Base-by-base conservation (phyloP, 352 stramenopile genomes). In the Pythium folliculosum region DNA sequence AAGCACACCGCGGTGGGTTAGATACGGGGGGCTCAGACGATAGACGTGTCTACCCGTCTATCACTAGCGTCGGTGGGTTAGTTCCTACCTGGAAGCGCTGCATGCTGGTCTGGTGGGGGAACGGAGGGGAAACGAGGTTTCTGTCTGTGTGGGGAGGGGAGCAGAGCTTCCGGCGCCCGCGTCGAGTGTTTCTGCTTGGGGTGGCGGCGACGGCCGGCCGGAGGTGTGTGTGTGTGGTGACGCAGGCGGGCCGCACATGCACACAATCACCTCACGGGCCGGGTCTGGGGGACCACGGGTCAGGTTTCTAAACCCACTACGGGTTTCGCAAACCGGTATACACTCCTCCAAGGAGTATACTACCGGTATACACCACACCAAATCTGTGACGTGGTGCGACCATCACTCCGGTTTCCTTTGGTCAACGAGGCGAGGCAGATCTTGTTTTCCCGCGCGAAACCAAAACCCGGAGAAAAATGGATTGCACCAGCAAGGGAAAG, bases 31-130 rank as follows among this genome's bases (percentile, higher is more conserved):
- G 14, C 1, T n/a, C 3, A 4, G 40, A 47, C 13, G 50, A 50
- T 35, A 69, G 52, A 48, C n/a, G 5, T 5, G 40, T 47, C 16
- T 47, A 16, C 5, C 3, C 4, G 10, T 19, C 5, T 12, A 12
- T 3, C 40, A 6, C 5, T 47, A 17, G 40, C 3, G 12, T 47
- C 3, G 3, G 12, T 47, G 40, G 12, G 5, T 13, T 13, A 13
- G 12, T n/a, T 3, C 12, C 19, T 60, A 87, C 81, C 73, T 89
- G 81, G 73, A 89, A 81, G 58, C 81, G 78, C 75, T 89, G 81
- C 81, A 89, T 89, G n/a, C 7, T 47, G 43, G 19, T n/a, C n/a
- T 43, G 49, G 37, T 22, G 5, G 44, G 37, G 37, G 50, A 53
- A 70, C n/a, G n/a, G n/a, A n/a, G n/a, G n/a, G n/a, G n/a, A 38